phyloP scores from a whole-genome alignment of 2,329 filamentous ascomycete genomes.

The Fusarium sp. region DNA sequence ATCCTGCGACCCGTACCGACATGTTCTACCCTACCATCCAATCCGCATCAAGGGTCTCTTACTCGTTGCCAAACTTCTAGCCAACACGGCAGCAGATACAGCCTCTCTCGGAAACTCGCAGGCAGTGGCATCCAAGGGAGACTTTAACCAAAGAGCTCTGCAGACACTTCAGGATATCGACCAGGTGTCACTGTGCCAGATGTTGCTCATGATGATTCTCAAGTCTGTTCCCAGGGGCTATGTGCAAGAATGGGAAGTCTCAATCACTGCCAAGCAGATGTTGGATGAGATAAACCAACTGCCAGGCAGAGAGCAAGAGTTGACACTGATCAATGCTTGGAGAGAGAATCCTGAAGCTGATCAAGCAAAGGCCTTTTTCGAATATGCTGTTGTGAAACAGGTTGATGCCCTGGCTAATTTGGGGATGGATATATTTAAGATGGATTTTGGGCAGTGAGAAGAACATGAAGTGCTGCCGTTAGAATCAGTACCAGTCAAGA shows the following conservation, averaged over 20 bases:
- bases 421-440: conserved; percentile 57
- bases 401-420: conserved; percentile 60
- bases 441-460: conserved; percentile 51
- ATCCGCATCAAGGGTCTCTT: conserved; percentile 63
- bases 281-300: conserved; percentile 62
- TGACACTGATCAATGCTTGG: conserved; percentile 59
- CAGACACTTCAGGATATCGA: conserved; percentile 58
- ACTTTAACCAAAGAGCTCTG: conserved; percentile 41
- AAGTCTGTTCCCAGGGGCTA: conserved; percentile 56
- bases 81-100: conserved; percentile 59
- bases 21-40: conserved; percentile 62
- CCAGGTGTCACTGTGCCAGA: conserved; percentile 65
- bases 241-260: conserved; percentile 59
- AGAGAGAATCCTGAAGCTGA: conserved; percentile 53
- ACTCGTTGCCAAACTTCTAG: conserved; percentile 63
- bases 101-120: conserved; percentile 45
- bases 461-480: background rate
- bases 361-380: conserved; percentile 60
- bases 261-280: conserved; percentile 58
- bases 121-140: conserved; percentile 36
- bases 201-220: conserved; percentile 61
- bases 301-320: conserved; percentile 58
- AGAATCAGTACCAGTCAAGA: background rate
- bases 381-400: conserved; percentile 60
- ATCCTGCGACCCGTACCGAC: conserved; percentile 62